Conservation (phyloP, 306 rosid genomes). For the Casuarina glauca region DNA sequence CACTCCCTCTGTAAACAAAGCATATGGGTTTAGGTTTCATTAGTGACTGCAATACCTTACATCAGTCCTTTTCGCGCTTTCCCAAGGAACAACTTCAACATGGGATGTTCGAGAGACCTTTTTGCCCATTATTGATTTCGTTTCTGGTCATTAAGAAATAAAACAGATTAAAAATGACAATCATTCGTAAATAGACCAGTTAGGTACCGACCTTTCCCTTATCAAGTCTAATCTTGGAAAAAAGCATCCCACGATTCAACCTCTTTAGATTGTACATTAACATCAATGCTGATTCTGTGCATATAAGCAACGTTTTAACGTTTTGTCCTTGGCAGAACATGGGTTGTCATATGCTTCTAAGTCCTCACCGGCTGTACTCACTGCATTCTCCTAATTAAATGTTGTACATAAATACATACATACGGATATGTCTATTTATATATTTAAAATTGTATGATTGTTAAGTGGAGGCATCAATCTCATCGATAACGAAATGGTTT, state of each 20-base stretch:
- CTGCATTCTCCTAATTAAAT: too few relatives aligned
- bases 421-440: too few relatives aligned
- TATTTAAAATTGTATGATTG: too few relatives aligned
- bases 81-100: constrained; percentile 29
- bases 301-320: neutral
- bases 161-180: neutral
- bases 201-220: constrained; percentile 10
- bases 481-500: too few relatives aligned
- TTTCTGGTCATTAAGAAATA: neutral
- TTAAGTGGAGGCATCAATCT: too few relatives aligned
- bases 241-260: constrained; percentile 12
- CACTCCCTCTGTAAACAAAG: neutral
- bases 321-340: neutral
- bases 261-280: constrained; percentile 2
- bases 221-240: neutral
- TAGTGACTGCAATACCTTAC: neutral
- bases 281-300: constrained; percentile 1
- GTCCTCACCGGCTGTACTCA: neutral
- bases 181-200: neutral
- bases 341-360: constrained; percentile 4
- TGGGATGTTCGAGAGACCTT: neutral
- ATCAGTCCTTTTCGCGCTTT: constrained; percentile 23
- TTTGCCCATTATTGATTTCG: constrained; percentile 24
- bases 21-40: neutral
- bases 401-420: too few relatives aligned